phyloP scores from a whole-genome alignment of 2,329 filamentous ascomycete species.

The Colletotrichum acutatum region DNA sequence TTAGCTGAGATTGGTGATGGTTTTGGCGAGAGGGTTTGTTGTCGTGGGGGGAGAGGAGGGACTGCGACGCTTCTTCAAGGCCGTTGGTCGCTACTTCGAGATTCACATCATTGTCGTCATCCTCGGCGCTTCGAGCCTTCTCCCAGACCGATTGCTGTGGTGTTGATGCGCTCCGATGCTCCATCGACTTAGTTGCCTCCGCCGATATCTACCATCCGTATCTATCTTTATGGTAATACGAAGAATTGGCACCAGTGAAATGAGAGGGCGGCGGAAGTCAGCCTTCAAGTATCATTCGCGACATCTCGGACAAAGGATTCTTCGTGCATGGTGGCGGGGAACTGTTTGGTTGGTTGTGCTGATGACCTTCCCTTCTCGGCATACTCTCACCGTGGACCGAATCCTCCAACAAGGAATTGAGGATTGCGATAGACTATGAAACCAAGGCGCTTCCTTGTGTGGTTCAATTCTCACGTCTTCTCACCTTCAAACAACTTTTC shows the following conservation, averaged over 20 bases:
- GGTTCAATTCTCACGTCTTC: too few relatives aligned
- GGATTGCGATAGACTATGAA: not conserved
- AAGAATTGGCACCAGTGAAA: fast-evolving
- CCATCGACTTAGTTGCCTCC: not conserved
- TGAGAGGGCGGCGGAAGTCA: not conserved
- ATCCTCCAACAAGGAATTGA: not conserved
- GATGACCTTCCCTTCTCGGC: slow-evolving; percentile 25
- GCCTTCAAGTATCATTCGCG: not conserved
- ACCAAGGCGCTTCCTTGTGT: too few relatives aligned
- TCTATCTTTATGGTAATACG: not conserved
- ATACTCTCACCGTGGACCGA: too few relatives aligned
- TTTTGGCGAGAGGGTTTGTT: not conserved
- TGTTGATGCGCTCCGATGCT: not conserved
- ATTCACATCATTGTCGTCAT: not conserved
- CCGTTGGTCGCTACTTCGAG: not conserved
- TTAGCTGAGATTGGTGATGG: not conserved
- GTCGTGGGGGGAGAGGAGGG: not conserved
- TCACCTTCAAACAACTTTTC: too few relatives aligned
- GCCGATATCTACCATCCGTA: fast-evolving
- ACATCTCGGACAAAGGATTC: not conserved
- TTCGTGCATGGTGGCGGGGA: not conserved
- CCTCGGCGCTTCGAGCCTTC: not conserved
- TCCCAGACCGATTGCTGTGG: not conserved
- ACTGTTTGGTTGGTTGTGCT: not conserved
- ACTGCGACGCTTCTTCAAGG: not conserved